Conservation (phyloP, 768 basidiomycete genomes). For the Lactarius tabidus region DNA sequence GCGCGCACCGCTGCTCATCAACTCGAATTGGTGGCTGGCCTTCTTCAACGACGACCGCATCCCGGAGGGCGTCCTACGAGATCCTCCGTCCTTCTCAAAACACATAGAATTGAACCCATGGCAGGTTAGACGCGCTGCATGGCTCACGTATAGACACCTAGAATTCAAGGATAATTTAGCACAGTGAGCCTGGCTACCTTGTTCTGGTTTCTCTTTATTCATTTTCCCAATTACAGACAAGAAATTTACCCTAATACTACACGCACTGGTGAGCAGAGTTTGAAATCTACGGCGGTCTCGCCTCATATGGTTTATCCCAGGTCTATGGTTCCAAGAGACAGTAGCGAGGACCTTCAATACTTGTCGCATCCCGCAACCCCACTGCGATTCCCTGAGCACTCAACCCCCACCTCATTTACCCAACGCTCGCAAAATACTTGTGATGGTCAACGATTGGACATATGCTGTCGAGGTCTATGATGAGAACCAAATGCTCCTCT, state of each 20-base stretch:
- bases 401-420: conserved; percentile 42
- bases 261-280: conserved; percentile 49
- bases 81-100: conserved; percentile 22
- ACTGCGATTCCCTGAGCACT: conserved; percentile 61
- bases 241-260: conserved; percentile 68
- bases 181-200: conserved; percentile 42
- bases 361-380: conserved; percentile 65
- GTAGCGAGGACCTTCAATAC: conserved; percentile 68
- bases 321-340: conserved; percentile 60
- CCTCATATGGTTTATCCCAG: conserved; percentile 27
- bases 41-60: conserved; percentile 70
- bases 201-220: neutral
- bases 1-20: conserved; percentile 77
- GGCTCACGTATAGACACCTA: conserved; percentile 67
- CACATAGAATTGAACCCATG: conserved; percentile 56
- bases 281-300: no score
- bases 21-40: conserved; percentile 96
- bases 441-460: conserved; percentile 74
- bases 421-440: conserved; percentile 53
- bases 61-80: conserved; percentile 39
- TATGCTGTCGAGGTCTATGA: conserved; percentile 72
- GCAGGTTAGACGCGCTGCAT: conserved; percentile 84
- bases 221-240: conserved; percentile 42
- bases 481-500: conserved; percentile 32
- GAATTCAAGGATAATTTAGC: conserved; percentile 66